Percentiles rank a stretch among this genome's conserved stretches.
Evolutionary conservation across 768 basidiomycete genomes (phyloP).

Genomic region (Pleurotus giganteus): DNA sequence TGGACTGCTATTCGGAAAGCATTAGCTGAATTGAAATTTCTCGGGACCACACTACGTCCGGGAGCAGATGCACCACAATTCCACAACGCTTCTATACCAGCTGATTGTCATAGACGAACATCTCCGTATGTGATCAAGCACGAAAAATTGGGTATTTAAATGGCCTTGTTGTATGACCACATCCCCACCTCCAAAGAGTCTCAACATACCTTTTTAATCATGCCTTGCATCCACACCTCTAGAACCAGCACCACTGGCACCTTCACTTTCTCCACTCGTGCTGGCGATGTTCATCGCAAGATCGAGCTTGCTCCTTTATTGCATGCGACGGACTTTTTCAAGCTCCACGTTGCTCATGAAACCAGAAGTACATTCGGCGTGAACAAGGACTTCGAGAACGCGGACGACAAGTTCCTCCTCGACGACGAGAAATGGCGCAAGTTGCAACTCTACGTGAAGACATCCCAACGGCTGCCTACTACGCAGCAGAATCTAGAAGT

Average conservation of each 20-base stretch:
- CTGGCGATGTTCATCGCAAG: not conserved
- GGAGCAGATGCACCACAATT: too few relatives aligned
- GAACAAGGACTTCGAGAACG: not conserved
- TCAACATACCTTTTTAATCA: too few relatives aligned
- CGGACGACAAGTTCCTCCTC: not conserved
- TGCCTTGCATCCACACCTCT: too few relatives aligned
- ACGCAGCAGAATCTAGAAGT: not conserved
- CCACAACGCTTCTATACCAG: too few relatives aligned
- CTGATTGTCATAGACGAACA: too few relatives aligned
- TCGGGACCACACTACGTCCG: too few relatives aligned
- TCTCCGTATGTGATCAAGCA: too few relatives aligned
- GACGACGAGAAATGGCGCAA: slow-evolving; percentile 2
- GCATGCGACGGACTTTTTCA: not conserved
- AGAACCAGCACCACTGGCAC: not conserved
- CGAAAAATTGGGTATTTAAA: too few relatives aligned
- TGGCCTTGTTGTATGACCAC: too few relatives aligned
- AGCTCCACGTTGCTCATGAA: not conserved
- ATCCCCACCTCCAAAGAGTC: too few relatives aligned
- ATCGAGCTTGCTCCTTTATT: not conserved
- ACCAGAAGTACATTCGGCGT: not conserved
- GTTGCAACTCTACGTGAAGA: not conserved
- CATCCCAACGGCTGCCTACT: not conserved
- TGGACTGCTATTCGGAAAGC: too few relatives aligned
- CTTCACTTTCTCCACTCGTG: not conserved
- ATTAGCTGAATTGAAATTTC: too few relatives aligned